phyloP scores from a whole-genome alignment of 2,329 filamentous ascomycete genomes.

The Myriangium duriaei region DNA sequence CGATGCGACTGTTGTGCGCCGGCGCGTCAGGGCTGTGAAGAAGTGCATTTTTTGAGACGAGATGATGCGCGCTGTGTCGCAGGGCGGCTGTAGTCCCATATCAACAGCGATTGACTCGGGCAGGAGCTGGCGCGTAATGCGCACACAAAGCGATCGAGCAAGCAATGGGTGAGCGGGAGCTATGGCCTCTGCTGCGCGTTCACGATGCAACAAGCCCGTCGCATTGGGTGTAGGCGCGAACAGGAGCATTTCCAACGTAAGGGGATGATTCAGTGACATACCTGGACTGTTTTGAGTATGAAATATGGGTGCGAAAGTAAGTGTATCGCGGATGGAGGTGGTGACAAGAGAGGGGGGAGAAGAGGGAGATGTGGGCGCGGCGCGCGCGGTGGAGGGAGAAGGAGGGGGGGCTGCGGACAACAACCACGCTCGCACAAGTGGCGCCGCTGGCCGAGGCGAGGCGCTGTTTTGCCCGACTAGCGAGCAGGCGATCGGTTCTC shows the following conservation, averaged over 20 bases:
- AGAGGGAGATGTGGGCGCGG: neutral
- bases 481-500: too few species aligned
- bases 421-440: too few species aligned
- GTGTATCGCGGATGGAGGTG: too few species aligned
- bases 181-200: slow-evolving; percentile 3
- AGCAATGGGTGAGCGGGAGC: too few species aligned
- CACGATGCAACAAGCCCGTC: neutral
- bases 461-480: too few species aligned
- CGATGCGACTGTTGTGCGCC: neutral
- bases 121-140: neutral
- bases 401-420: too few species aligned
- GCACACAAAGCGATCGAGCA: neutral
- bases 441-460: too few species aligned
- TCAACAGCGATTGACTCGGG: neutral
- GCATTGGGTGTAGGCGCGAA: neutral
- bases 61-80: neutral
- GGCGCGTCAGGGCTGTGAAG: neutral
- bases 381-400: neutral
- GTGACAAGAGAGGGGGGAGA: neutral
- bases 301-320: neutral
- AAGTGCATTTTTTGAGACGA: too few species aligned
- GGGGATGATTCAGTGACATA: too few species aligned
- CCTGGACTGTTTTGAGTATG: neutral
- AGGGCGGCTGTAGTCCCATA: neutral
- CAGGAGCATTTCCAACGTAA: neutral